Conservation (phyloP, 1,284 basidiomycete genomes). For the Melampsora abietis-canadensis region DNA sequence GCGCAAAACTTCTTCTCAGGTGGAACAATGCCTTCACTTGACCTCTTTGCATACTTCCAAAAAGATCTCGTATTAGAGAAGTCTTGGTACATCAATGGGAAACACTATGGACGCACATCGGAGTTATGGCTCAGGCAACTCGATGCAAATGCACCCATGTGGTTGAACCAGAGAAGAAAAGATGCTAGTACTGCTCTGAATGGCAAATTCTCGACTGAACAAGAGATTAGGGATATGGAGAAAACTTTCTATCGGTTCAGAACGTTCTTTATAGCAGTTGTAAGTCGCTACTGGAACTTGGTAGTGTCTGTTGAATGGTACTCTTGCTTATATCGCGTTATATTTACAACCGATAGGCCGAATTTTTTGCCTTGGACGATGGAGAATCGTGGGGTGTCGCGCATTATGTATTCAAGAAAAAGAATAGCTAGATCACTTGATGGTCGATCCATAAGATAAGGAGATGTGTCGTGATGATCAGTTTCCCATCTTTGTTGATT, state of each 20-base stretch:
- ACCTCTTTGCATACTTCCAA: constrained; percentile 71
- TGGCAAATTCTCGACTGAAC: constrained; percentile 44
- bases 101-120: constrained; percentile 65
- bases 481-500: no score
- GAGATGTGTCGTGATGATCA: no score
- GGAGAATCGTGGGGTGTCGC: constrained; percentile 67
- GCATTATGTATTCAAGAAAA: constrained; percentile 60
- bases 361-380: constrained; percentile 66
- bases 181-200: constrained; percentile 59
- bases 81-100: constrained; percentile 66
- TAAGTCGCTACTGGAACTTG: constrained; percentile 45
- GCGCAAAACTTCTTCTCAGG: constrained; percentile 72
- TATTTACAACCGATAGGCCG: constrained; percentile 65
- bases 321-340: constrained; percentile 2
- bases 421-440: not conserved
- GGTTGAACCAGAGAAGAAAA: constrained; percentile 60
- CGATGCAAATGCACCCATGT: constrained; percentile 59
- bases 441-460: not conserved
- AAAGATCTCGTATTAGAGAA: constrained; percentile 62
- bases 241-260: constrained; percentile 62
- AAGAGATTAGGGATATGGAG: constrained; percentile 55
- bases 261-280: constrained; percentile 39
- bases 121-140: constrained; percentile 69
- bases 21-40: constrained; percentile 63
- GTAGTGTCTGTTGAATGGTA: not conserved